Evolutionary conservation across 2,329 filamentous ascomycete genomes (phyloP), one percentile per base, ranked within the genome.

Genomic region (Fusarium penzigii): DNA sequence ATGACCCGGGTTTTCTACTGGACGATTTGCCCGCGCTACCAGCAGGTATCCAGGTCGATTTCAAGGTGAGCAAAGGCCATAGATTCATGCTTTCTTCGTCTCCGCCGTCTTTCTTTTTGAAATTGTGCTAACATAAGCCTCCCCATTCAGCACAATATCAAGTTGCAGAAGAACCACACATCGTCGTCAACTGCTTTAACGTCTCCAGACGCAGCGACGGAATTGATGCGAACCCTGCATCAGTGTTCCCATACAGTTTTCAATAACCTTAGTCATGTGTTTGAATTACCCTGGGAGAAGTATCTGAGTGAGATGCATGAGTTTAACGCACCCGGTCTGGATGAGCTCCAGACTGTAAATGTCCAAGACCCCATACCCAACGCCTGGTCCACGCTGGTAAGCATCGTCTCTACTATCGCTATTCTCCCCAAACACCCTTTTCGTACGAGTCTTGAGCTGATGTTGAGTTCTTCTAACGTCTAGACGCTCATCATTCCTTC

Each of bases 281-380:
- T 46, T 29, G 44, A 46, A 29, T 16, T 46, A 17, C 44, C 44
- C 7, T 46, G 44, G 44, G 44, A 46, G 44, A 46, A 46, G 17
- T 46, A 46, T 25, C 44, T 46, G 11, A 17, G 44, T 29, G 44
- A 46, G 36, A 46, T 46, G 44, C 44, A 46, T 29, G 44, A 46
- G 44, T 46, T 46, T 29, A 25, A 32, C n/a, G 44, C 44, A 4
- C 32, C 44, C 11, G 44, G 44, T n/a, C 38, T 39, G 11, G 44
- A 46, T 17, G 44, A 46, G 44, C 34, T 46, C 14, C 44, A 20
- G 34, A 25, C 29, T 16, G 11, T 46, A 2, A 14, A 32, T 13
- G 8, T 9, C 12, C 32, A 36, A 4, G 44, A 40, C 11, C 11
- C 34, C 1, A 20, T 46, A 7, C 20, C n/a, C 9, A 46, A 46